phyloP scores from a whole-genome alignment of 805 yeast genomes.

The Ogataea corticis region DNA sequence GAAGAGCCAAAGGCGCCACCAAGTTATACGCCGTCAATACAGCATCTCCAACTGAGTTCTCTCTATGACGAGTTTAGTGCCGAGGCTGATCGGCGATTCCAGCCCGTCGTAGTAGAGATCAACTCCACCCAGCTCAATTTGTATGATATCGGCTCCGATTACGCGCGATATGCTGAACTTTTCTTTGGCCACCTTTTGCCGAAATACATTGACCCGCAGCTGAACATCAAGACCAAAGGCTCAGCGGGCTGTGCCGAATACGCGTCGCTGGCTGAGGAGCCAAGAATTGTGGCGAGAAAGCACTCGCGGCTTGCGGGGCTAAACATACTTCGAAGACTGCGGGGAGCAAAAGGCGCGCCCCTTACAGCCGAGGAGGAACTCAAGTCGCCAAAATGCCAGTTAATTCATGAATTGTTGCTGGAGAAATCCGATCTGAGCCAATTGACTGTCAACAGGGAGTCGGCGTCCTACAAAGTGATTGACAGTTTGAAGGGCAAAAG shows the following conservation, averaged over 20 bases:
- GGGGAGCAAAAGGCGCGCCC: background rate
- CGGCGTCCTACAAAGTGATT: conserved; percentile 3
- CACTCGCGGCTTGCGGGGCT: background rate
- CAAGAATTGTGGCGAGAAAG: background rate
- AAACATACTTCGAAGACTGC: conserved; percentile 1
- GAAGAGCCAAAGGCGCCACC: conserved; percentile 16
- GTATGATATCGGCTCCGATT: conserved; percentile 19
- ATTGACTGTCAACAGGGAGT: conserved; percentile 11
- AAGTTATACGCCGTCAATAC: conserved; percentile 27
- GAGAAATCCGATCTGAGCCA: conserved; percentile 13
- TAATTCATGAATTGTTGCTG: conserved; percentile 16
- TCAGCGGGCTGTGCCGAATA: background rate
- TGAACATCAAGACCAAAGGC: conserved; percentile 24
- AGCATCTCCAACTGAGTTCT: conserved; percentile 28
- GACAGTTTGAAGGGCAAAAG: conserved; percentile 8
- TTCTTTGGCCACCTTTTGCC: conserved; percentile 26
- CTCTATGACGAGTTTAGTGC: conserved; percentile 15
- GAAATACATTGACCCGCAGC: conserved; percentile 28
- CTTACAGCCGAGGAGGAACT: conserved; percentile 4
- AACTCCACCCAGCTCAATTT: conserved; percentile 36
- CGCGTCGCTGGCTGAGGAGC: background rate
- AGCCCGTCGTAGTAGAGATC: conserved; percentile 32
- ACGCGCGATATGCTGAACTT: conserved; percentile 18
- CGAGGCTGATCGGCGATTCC: conserved; percentile 2
- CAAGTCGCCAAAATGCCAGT: conserved; percentile 5